Base-by-base conservation (phyloP, 129 eudicot genomes). In the Centaurea solstitialis region DNA sequence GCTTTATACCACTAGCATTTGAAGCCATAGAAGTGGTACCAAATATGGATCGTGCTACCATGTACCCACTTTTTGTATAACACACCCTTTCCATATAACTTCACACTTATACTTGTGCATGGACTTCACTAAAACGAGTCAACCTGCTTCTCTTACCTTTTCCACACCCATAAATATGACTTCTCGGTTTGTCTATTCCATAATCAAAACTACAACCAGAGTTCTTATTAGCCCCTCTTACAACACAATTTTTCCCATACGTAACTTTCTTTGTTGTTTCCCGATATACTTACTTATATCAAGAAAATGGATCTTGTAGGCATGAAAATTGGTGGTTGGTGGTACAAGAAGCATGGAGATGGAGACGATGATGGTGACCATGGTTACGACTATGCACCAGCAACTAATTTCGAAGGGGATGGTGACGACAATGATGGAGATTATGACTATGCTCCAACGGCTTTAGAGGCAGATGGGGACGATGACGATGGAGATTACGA, bases 401-500 rank as follows among this genome's bases (percentile, higher is more conserved):
- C 66, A 2, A 85, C 77, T 4, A 70, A n/a, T 39, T 17, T 79
- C 5, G 84, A 75, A 79, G 81, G 79, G 62, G 75, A 74, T 24
- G 76, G 74, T 7, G 82, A 75, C 22, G 69, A 53, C 17, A 73
- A 86, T 1, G 79, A 82, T 53, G 72, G 72, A 15, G 83, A 59
- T 12, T 79, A 84, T 33, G 69, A 76, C 41, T 66, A 69, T 18
- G 72, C 79, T 22, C 76, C 81, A 5, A 74, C 74, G 3, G 81
- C 82, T 20, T 6, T 70, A 61, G 76, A 79, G 37, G 86, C 62
- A 21, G 85, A 81, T 33, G 86, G 78, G 50, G 86, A 75, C 22
- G 75, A 85, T 45, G 86, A 80, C 53, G 83, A 82, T 61, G 87
- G 70, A 37, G 85, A 50, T 59, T 85, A 82, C 53, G 88, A 81